Evolutionary conservation across 805 yeast genomes (phyloP).

Genomic region (Helenozyma rhizophorensis): DNA sequence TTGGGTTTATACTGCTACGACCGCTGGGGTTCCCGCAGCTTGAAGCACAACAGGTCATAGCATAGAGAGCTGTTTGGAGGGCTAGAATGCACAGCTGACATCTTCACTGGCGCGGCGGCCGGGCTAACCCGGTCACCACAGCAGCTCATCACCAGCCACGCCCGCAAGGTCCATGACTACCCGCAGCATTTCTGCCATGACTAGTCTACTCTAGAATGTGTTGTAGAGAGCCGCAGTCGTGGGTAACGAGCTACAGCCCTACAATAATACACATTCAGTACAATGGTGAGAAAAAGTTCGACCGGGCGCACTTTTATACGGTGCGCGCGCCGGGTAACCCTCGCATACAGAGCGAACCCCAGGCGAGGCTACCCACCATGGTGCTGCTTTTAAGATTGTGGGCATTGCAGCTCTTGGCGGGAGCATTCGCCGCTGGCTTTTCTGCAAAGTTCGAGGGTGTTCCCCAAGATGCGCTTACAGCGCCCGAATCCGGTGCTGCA

Average conservation of each 20-base stretch:
- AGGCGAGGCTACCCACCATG: too few relatives aligned
- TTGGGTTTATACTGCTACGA: slow-evolving; percentile 61
- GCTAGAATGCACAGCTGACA: slow-evolving; percentile 40
- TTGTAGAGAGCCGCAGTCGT: slow-evolving; percentile 48
- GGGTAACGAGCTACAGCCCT: slow-evolving; percentile 36
- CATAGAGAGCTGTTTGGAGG: slow-evolving; percentile 29
- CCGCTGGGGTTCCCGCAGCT: slow-evolving; percentile 48
- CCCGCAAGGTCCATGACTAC: slow-evolving; percentile 42
- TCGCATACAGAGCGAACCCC: neutral
- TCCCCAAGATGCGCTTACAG: slow-evolving; percentile 21
- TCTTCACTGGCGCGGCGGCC: slow-evolving; percentile 8
- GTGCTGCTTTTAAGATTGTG: neutral
- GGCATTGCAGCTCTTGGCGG: neutral
- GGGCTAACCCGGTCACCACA: slow-evolving; percentile 3
- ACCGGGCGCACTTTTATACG: slow-evolving; percentile 10
- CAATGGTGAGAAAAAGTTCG: slow-evolving; percentile 29
- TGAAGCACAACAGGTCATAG: slow-evolving; percentile 10
- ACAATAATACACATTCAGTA: slow-evolving; percentile 50
- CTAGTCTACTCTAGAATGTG: slow-evolving; percentile 44
- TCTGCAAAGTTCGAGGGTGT: slow-evolving; percentile 24
- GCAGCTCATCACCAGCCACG: slow-evolving; percentile 22
- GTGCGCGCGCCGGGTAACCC: slow-evolving; percentile 23
- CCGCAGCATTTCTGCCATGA: slow-evolving; percentile 18
- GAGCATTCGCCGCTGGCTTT: slow-evolving; percentile 10
- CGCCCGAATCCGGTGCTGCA: slow-evolving; percentile 2